A percentile compares a stretch with the other conserved stretches of the same genome.
phyloP scores from a whole-genome alignment of 805 yeast genomes.

The Lipomyces lipofer region DNA sequence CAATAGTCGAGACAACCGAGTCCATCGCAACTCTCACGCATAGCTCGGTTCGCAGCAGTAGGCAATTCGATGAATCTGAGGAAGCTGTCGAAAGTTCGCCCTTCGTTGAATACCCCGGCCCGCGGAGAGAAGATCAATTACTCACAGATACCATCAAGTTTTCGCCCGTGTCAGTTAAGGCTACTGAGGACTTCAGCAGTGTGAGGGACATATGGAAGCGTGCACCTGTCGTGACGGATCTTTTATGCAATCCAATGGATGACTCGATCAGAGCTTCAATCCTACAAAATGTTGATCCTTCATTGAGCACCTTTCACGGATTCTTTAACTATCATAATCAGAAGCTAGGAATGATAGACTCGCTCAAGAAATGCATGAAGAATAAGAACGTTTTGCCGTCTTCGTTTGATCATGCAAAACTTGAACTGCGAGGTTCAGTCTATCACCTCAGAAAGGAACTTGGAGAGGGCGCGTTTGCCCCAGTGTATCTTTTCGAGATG shows the following conservation, averaged over 20 bases:
- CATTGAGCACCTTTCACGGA: slow-evolving; percentile 41
- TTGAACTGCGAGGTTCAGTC: slow-evolving; percentile 40
- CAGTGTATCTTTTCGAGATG: slow-evolving; percentile 69
- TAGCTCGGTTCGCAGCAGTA: background rate
- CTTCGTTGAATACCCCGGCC: slow-evolving; percentile 25
- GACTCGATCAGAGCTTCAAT: slow-evolving; percentile 43
- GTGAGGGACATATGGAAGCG: slow-evolving; percentile 8
- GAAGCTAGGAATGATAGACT: slow-evolving; percentile 29
- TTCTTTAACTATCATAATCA: slow-evolving; percentile 38
- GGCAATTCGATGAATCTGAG: slow-evolving; percentile 1
- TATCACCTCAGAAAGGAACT: slow-evolving; percentile 53
- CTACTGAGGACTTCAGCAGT: background rate
- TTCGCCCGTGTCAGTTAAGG: slow-evolving; percentile 10
- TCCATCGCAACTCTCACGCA: slow-evolving; percentile 24
- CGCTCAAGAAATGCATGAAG: slow-evolving; percentile 5
- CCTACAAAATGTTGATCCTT: slow-evolving; percentile 43
- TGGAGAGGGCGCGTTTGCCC: slow-evolving; percentile 81
- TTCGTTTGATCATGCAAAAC: slow-evolving; percentile 6
- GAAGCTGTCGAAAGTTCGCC: slow-evolving; percentile 22
- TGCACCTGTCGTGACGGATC: slow-evolving; percentile 24
- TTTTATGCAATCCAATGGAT: slow-evolving; percentile 50
- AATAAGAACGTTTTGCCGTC: slow-evolving; percentile 3
- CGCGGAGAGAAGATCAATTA: slow-evolving; percentile 6
- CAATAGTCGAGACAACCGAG: slow-evolving; percentile 38
- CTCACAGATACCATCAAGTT: background rate